phyloP scores from a whole-genome alignment of 1,139 yeast species.

The Yamadazyma atmosphaerica region DNA sequence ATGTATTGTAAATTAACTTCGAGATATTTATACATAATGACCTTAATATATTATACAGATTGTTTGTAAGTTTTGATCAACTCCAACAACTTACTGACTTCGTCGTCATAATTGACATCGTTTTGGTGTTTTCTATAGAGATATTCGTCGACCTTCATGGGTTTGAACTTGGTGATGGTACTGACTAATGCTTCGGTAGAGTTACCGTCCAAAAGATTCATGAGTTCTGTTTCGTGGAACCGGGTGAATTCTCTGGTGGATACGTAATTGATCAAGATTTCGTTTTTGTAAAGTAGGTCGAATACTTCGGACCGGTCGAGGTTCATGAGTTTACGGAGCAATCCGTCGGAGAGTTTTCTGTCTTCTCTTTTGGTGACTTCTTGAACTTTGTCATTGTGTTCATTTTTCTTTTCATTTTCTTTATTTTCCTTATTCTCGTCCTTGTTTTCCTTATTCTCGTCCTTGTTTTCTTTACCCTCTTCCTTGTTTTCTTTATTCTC shows the following conservation, averaged over 20 bases:
- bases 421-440: too few relatives aligned
- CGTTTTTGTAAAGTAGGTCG: slow-evolving; percentile 32
- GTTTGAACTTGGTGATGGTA: slow-evolving; percentile 29
- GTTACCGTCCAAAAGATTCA: slow-evolving; percentile 31
- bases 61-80: slow-evolving; percentile 15
- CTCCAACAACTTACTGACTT: slow-evolving; percentile 21
- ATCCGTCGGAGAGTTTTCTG: background rate
- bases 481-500: background rate
- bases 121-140: slow-evolving; percentile 28
- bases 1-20: background rate
- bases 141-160: slow-evolving; percentile 38
- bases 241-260: slow-evolving; percentile 31
- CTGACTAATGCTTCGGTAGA: slow-evolving; percentile 26
- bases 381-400: too few relatives aligned
- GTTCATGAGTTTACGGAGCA: background rate
- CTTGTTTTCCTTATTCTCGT: too few relatives aligned
- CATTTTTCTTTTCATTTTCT: background rate
- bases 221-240: slow-evolving; percentile 39
- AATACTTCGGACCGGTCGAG: slow-evolving; percentile 16
- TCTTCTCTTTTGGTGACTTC: background rate
- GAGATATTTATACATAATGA: too few relatives aligned
- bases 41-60: background rate
- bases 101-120: slow-evolving; percentile 26
- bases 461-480: background rate
- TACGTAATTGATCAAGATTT: slow-evolving; percentile 30